Percentiles rank a stretch among this genome's conserved stretches.
Evolutionary conservation across 495 filamentous ascomycete genomes (phyloP).

Genomic region (Bathelium albidoporum): DNA sequence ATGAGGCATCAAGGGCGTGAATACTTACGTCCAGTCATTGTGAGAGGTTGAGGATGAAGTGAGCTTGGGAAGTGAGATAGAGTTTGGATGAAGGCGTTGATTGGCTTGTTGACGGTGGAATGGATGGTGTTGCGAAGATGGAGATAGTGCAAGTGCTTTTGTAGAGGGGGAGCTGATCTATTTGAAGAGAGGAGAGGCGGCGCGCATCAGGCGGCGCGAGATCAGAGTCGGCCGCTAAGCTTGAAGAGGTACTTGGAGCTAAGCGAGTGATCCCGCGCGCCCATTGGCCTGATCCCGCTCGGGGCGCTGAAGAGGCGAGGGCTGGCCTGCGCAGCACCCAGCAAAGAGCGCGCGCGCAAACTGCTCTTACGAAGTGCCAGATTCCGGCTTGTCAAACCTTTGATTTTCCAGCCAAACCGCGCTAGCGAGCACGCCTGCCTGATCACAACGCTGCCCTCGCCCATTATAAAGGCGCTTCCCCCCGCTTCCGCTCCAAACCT

Average conservation of each 20-base stretch:
- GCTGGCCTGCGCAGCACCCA: neutral
- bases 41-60: conserved; percentile 29
- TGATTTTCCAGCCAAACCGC: conserved; percentile 8
- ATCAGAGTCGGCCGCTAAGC: neutral
- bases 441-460: conserved; percentile 5
- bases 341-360: neutral
- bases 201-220: conserved; percentile 1
- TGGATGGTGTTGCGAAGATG: conserved; percentile 12
- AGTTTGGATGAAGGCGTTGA: conserved; percentile 15
- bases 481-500: conserved; percentile 32
- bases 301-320: conserved; percentile 4
- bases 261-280: conserved; percentile 4
- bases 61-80: conserved; percentile 28
- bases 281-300: conserved; percentile 7
- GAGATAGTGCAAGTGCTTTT: conserved; percentile 5
- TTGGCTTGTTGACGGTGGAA: conserved; percentile 16
- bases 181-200: conserved; percentile 5
- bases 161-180: conserved; percentile 8
- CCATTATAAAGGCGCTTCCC: neutral
- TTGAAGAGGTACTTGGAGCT: neutral
- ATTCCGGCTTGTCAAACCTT: conserved; percentile 11
- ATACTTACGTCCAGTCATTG: conserved; percentile 94
- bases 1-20: conserved; percentile 8
- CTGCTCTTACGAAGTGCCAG: conserved; percentile 9
- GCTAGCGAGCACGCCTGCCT: conserved; percentile 5